Percentiles rank a stretch among this genome's conserved stretches.
phyloP scores from a whole-genome alignment of 345 rosid species.

The Rhizophora mangle region DNA sequence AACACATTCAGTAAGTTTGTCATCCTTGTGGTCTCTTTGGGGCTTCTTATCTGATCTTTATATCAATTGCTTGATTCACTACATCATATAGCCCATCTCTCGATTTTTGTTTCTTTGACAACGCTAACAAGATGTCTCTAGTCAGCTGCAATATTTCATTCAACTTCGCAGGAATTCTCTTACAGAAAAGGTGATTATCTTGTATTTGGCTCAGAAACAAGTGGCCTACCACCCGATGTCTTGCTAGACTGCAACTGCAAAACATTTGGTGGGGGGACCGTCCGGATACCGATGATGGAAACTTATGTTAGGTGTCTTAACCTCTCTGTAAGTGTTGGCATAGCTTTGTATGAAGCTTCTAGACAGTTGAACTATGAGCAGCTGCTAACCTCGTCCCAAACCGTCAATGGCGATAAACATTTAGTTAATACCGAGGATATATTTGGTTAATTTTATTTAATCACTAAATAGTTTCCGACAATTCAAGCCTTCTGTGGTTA shows the following conservation, averaged over 20 bases:
- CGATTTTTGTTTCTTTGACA: too few relatives aligned
- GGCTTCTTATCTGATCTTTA: too few relatives aligned
- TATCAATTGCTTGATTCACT: too few relatives aligned
- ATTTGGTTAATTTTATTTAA: conserved; percentile 42
- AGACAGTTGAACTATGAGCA: conserved; percentile 82
- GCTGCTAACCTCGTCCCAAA: conserved; percentile 40
- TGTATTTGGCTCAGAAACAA: conserved; percentile 82
- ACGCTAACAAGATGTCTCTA: background rate
- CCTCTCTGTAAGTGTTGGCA: conserved; percentile 87
- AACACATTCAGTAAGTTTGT: conserved; percentile 65
- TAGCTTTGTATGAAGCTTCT: conserved; percentile 88
- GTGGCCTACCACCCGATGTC: conserved; percentile 81
- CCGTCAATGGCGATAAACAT: conserved; percentile 27
- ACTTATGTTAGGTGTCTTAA: conserved; percentile 89
- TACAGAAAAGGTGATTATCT: conserved; percentile 83
- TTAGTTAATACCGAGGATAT: conserved; percentile 54
- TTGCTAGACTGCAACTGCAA: conserved; percentile 60
- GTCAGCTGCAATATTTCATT: background rate
- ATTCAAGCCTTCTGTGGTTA: too few relatives aligned
- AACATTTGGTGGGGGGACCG: conserved; percentile 62
- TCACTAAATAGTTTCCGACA: background rate
- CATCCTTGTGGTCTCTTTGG: conserved; percentile 10
- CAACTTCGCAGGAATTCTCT: conserved; percentile 60
- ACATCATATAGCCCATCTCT: too few relatives aligned
- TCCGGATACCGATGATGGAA: conserved; percentile 90